These are phyloP conservation scores for Rehmannia glutinosa DNA, from an alignment of 257 asterid species.

Conservation along the genomic window DNA sequence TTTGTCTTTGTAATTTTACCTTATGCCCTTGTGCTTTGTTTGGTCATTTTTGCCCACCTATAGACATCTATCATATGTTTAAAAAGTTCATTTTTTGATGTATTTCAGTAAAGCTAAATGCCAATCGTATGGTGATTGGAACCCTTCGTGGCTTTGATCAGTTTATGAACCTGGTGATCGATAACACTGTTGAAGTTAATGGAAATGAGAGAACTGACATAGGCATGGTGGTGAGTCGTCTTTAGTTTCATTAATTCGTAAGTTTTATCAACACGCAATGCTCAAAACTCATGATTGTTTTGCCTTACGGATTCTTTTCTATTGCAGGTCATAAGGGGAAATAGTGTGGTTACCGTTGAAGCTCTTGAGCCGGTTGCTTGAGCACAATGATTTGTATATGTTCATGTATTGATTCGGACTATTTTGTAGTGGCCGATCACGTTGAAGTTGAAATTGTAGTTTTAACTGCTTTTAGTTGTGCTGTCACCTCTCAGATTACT, in stretches of 20 bases:
- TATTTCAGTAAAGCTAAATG: constrained; percentile 66
- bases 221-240: constrained; percentile 88
- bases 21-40: no score
- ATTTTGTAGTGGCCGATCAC: background rate
- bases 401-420: background rate
- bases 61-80: background rate
- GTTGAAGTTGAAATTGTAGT: background rate
- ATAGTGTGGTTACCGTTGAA: constrained; percentile 91
- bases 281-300: background rate
- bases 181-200: constrained; percentile 85
- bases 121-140: constrained; percentile 83
- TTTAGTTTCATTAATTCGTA: background rate
- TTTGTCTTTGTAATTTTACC: no score
- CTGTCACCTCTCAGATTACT: background rate
- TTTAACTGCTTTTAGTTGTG: background rate
- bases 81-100: background rate
- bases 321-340: constrained; percentile 79
- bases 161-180: constrained; percentile 87
- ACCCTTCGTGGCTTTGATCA: constrained; percentile 94
- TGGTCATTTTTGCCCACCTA: no score
- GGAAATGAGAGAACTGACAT: constrained; percentile 86
- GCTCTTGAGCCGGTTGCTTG: constrained; percentile 78
- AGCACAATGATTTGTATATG: constrained; percentile 42
- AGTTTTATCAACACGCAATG: background rate
- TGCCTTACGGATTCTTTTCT: background rate